Conservation (phyloP, 75 land plant genomes). For the Adiantum capillusveneris region DNA sequence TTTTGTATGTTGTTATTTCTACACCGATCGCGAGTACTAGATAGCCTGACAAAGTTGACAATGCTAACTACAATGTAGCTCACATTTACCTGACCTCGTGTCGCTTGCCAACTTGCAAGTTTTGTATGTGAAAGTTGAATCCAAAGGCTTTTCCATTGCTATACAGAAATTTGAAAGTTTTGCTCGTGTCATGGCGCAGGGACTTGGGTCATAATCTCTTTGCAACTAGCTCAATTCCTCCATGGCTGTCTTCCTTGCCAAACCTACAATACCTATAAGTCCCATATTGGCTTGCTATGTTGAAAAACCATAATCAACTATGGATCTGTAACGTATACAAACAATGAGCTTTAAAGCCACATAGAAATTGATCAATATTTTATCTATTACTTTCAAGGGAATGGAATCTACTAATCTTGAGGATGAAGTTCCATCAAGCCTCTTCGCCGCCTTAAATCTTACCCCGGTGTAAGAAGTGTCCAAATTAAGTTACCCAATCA, state of each 20-base stretch:
- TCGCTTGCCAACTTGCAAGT: constrained; percentile 1
- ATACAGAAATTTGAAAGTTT: background rate
- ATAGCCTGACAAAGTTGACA: background rate
- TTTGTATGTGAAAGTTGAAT: constrained; percentile 6
- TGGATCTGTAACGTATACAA: background rate
- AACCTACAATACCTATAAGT: constrained; percentile 10
- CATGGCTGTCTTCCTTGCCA: constrained; percentile 2
- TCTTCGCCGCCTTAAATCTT: constrained; percentile 5
- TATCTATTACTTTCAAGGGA: constrained; percentile 3
- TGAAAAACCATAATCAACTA: background rate
- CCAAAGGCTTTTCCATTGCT: background rate
- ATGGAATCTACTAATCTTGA: constrained; percentile 6
- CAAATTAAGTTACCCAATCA: background rate
- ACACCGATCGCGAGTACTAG: background rate
- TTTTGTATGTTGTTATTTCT: constrained; percentile 34
- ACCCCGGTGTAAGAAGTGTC: background rate
- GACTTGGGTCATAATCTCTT: constrained; percentile 8
- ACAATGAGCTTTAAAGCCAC: background rate
- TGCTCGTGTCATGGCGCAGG: no score
- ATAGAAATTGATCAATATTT: background rate
- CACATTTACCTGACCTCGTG: constrained; percentile 8
- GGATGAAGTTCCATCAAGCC: constrained; percentile 7
- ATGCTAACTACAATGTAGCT: background rate
- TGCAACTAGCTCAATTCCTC: background rate
- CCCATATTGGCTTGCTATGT: no score